A percentile compares a stretch with the other conserved stretches of the same genome.
phyloP scores from a whole-genome alignment of 345 rosid genomes.

The Trapa incisa region DNA sequence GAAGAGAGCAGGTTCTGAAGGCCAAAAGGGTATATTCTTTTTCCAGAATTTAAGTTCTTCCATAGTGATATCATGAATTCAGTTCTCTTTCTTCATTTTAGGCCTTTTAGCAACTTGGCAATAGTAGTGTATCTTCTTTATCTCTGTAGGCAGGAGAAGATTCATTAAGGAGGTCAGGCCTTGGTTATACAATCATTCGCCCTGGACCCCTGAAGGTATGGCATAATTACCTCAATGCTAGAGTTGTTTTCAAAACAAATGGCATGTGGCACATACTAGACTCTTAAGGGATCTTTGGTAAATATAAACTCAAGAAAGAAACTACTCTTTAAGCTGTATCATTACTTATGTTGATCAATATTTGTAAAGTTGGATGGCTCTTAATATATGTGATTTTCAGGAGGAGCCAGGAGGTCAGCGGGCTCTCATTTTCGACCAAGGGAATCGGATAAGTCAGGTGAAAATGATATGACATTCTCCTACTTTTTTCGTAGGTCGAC shows the following conservation, averaged over 20 bases:
- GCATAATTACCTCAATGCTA: background rate
- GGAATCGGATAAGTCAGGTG: constrained; percentile 89
- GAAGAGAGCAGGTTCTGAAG: constrained; percentile 90
- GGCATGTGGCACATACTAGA: no score
- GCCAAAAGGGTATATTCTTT: constrained; percentile 61
- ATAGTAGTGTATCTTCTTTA: background rate
- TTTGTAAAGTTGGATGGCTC: background rate
- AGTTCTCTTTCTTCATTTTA: background rate
- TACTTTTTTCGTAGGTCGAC: background rate
- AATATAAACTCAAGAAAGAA: background rate
- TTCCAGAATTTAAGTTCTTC: background rate
- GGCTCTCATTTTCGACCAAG: constrained; percentile 91
- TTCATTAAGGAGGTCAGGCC: constrained; percentile 83
- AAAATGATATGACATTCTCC: background rate
- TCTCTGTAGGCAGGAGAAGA: constrained; percentile 78
- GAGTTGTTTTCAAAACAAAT: no score
- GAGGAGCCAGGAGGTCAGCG: constrained; percentile 98
- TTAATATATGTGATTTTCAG: constrained; percentile 25
- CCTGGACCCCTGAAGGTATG: constrained; percentile 84
- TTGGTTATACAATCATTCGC: constrained; percentile 86
- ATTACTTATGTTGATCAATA: background rate
- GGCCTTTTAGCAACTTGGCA: background rate
- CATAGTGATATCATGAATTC: background rate
- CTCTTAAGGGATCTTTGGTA: background rate
- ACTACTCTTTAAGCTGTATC: background rate